Base-by-base conservation (phyloP, 2,329 filamentous ascomycete species). In the Tolypocladium pustulatum region DNA sequence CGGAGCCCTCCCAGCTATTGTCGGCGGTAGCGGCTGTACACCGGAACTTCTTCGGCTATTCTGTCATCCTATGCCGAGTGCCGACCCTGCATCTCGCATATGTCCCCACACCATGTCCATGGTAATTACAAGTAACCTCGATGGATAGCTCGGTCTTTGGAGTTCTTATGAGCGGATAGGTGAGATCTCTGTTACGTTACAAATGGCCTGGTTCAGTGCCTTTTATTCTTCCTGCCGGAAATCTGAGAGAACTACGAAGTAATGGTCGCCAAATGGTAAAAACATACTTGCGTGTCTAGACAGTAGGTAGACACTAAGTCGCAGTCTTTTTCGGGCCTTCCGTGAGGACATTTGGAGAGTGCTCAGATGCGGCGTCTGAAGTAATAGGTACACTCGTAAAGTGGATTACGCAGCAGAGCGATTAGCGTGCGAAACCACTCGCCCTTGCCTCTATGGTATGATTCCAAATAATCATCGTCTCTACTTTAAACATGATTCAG, bases 1-100 rank as follows among this genome's bases (percentile, higher is more conserved):
- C 38, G 55, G 60, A 64, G 57, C 58, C 61, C 59, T 64, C 63
- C 62, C 54, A 61, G 62, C 61, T 65, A 68, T 68, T 63, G 64
- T 61, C 60, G 59, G 60, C 58, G 56, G 51, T 61, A 4, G 58
- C 66, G 69, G 69, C 38, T 52, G 53, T 57, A 60, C 51, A 27
- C 49, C 63, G 65, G 64, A 60, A 46, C 58, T 60, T 57, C 52
- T 22, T 63, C 61, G 62, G 64, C 56, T 61, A 59, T 62, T 46
- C 46, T 32, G 22, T 40, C 36, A 2, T 5, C 9, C 17, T 1
- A 12, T 10, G 17, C 32, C 9, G 15, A 5, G 8, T 1, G 9
- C 6, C 38, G 22, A 57, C 55, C 32, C 40, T 37, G 32, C 25
- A 43, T 32, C 4, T 46, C 32, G 27, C n/a, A 6, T 49, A n/a